Evolutionary conservation across 2,329 filamentous ascomycete species (phyloP), one percentile per base, ranked within the genome.

Genomic region (Colletotrichum endophyticum): DNA sequence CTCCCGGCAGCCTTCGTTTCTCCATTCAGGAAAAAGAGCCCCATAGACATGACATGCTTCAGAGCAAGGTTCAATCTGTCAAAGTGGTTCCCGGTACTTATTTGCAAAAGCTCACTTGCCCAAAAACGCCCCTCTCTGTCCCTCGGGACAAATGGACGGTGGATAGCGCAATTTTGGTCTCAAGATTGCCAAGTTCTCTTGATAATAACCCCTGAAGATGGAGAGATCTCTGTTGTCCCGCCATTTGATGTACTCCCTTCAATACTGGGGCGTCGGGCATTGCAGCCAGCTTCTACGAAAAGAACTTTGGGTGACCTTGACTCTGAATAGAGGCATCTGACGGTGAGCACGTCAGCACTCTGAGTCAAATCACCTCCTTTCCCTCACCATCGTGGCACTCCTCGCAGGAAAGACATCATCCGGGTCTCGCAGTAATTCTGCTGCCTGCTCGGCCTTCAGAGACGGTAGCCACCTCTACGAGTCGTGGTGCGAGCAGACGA

Each of bases 391-490:
- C 16, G 12, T 28, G n/a, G 22, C 19, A n/a, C 15, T n/a, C 27
- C n/a, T n/a, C 27, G 49, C 32, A 25, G 59, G 16, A 53, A 25
- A 63, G 28, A 63, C 70, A 39, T 39, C 6, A 12, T 1, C 30
- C 2, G 15, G 13, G 53, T 61, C 32, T 69, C 25, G n/a, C 9
- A 6, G 19, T 44, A 75, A 75, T 75, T 64, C 70, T 75, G 73
- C 70, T 75, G 73, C 70, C 73, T 75, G 63, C 39, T 74, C 53
- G 25, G 34, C 30, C 32, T 32, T 7, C 34, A 25, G n/a, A n/a
- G 61, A 30, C 25, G 44, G 32, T 36, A 27, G 19, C 19, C 25
- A 19, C 44, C 11, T 15, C 8, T 36, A 1, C 28, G 39, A 27
- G 3, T 25, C 30, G 7, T 53, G 27, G 22, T 57, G 25, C 56